Evolutionary conservation across 2,329 filamentous ascomycete genomes (phyloP).

Genomic region (Colletotrichum karsti): DNA sequence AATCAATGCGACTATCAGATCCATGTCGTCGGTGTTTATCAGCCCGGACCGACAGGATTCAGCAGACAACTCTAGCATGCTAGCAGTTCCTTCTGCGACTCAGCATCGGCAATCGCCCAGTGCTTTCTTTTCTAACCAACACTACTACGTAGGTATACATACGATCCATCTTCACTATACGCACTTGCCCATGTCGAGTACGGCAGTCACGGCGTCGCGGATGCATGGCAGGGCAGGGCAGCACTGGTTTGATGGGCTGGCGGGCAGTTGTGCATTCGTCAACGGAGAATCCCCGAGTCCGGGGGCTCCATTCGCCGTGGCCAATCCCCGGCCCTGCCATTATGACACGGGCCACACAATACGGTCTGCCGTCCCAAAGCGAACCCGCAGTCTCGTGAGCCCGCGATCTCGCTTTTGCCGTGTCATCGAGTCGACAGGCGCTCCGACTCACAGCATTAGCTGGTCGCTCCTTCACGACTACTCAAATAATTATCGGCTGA

Average conservation of each 20-base stretch:
- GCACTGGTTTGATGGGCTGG: not conserved
- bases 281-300: not conserved
- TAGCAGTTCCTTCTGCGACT: not conserved
- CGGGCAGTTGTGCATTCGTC: constrained; percentile 5
- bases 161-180: too few relatives aligned
- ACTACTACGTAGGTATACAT: too few relatives aligned
- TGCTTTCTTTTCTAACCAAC: not conserved
- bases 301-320: not conserved
- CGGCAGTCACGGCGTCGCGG: not conserved
- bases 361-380: not conserved
- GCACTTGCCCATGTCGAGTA: not conserved
- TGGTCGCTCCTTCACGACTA: not conserved
- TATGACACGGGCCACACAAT: not conserved
- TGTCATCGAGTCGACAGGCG: constrained; percentile 38
- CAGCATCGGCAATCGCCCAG: not conserved
- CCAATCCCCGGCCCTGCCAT: not conserved
- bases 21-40: not conserved
- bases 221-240: not conserved
- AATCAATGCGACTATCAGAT: not conserved
- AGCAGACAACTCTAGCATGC: not conserved
- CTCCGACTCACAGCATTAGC: not conserved
- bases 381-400: constrained; percentile 29
- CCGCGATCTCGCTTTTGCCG: constrained; percentile 44
- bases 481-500: not conserved
- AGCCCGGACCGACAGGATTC: not conserved